A percentile compares a stretch with the other conserved stretches of the same genome.
Conservation (phyloP, 768 basidiomycete species). For the Suillus cothurnatus region DNA sequence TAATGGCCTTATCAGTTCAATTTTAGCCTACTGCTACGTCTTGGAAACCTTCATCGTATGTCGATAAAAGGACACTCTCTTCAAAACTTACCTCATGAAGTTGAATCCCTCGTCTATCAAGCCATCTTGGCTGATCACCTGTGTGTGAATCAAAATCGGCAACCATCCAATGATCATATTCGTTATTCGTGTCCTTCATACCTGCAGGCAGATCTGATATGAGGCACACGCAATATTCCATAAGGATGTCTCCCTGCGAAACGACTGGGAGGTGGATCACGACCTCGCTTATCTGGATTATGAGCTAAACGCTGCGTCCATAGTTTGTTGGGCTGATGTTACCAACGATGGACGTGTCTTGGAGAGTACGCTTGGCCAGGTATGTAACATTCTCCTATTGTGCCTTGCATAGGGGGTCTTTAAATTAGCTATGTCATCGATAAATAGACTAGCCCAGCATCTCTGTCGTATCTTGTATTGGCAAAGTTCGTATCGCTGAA, state of each 20-base stretch:
- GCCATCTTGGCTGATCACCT: conserved; percentile 30
- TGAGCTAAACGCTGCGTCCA: conserved; percentile 21
- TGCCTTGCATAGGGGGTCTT: conserved; percentile 8
- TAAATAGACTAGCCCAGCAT: conserved; percentile 26
- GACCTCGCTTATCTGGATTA: conserved; percentile 26
- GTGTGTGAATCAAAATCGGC: conserved; percentile 20
- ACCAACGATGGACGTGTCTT: conserved; percentile 42
- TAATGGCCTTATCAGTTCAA: background rate
- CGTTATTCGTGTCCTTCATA: conserved; percentile 30
- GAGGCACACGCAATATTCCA: conserved; percentile 34
- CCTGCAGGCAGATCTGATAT: conserved; percentile 31
- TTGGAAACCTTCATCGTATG: background rate
- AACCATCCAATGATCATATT: conserved; percentile 40
- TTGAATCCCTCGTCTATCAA: conserved; percentile 37
- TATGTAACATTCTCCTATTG: conserved; percentile 19
- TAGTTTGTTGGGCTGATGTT: conserved; percentile 38
- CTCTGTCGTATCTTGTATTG: conserved; percentile 34
- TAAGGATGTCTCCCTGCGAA: conserved; percentile 39
- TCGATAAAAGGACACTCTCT: conserved; percentile 14
- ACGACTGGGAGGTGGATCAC: conserved; percentile 38
- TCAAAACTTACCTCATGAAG: conserved; percentile 33
- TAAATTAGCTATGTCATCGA: conserved; percentile 1
- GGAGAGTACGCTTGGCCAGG: conserved; percentile 17
- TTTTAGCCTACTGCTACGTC: background rate
- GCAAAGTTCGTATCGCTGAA: conserved; percentile 28